phyloP scores from a whole-genome alignment of 1,139 yeast species.

The Suhomyces bokatorum region DNA sequence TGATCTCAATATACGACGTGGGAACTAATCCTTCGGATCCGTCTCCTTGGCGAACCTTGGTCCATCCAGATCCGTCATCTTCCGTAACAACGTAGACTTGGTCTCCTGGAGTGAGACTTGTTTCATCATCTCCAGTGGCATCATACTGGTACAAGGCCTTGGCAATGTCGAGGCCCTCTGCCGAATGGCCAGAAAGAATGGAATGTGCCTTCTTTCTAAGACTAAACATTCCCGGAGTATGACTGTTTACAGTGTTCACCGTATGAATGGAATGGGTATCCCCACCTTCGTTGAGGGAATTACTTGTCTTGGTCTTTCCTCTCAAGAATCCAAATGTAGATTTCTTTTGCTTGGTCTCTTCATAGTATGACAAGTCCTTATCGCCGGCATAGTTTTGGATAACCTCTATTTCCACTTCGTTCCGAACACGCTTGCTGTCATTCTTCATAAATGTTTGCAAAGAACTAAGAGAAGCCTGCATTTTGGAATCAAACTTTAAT shows the following conservation, averaged over 20 bases:
- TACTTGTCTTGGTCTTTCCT: slow-evolving; percentile 14
- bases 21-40: slow-evolving; percentile 80
- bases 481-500: slow-evolving; percentile 53
- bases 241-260: slow-evolving; percentile 30
- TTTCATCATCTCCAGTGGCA: slow-evolving; percentile 77
- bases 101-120: slow-evolving; percentile 63
- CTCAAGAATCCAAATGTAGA: slow-evolving; percentile 54
- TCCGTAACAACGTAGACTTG: slow-evolving; percentile 54
- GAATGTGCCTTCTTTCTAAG: slow-evolving; percentile 37
- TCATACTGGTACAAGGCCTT: slow-evolving; percentile 67
- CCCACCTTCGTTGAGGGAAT: slow-evolving; percentile 16
- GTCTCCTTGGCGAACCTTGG: slow-evolving; percentile 47
- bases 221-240: slow-evolving; percentile 37
- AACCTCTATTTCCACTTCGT: slow-evolving; percentile 87
- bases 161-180: slow-evolving; percentile 28
- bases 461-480: slow-evolving; percentile 55
- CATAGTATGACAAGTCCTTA: slow-evolving; percentile 57
- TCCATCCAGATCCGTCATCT: slow-evolving; percentile 97
- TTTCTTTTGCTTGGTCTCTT: slow-evolving; percentile 49
- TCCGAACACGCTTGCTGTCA: slow-evolving; percentile 70
- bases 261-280: slow-evolving; percentile 37
- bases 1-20: slow-evolving; percentile 69
- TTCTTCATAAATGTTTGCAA: slow-evolving; percentile 67
- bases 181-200: slow-evolving; percentile 19
- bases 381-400: slow-evolving; percentile 86